Evolutionary conservation across 805 yeast genomes (phyloP).

Genomic region (Hanseniaspora hatyaiensis): DNA sequence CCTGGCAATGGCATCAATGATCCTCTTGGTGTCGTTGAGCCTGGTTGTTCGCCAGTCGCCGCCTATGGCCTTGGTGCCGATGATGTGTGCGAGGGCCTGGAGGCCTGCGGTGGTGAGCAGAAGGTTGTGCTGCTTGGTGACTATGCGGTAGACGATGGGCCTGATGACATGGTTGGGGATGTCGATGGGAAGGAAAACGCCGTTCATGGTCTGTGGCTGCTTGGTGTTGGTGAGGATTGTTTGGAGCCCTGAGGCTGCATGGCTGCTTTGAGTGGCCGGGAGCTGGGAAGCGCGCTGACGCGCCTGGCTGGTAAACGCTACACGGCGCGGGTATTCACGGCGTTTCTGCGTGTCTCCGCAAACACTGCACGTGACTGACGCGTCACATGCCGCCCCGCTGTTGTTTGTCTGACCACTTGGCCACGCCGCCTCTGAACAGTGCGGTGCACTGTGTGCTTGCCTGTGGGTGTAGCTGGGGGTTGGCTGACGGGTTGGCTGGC

Average conservation of each 20-base stretch:
- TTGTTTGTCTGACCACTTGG: no score
- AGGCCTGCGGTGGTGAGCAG: conserved; percentile 78
- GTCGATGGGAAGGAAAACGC: conserved; percentile 42
- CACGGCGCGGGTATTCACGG: no score
- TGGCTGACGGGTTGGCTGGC: no score
- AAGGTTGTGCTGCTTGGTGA: conserved; percentile 86
- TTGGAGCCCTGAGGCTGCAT: no score
- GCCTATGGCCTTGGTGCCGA: conserved; percentile 65
- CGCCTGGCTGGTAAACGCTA: neutral
- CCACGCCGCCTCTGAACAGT: no score
- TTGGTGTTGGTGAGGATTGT: neutral
- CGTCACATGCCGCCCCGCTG: no score
- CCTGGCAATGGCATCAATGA: neutral
- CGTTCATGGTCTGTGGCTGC: neutral
- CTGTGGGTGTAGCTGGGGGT: no score
- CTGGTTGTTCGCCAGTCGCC: conserved; percentile 49
- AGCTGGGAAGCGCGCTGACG: neutral
- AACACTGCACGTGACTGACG: no score
- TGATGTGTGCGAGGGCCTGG: conserved; percentile 53
- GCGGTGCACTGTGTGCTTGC: no score
- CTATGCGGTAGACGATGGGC: conserved; percentile 79
- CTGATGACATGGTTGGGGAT: conserved; percentile 73
- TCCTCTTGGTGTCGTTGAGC: conserved; percentile 21
- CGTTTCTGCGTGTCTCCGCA: no score
- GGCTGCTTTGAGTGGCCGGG: no score